Evolutionary conservation across 352 stramenopile genomes (phyloP).

Genomic region (Pythium folliculosum): DNA sequence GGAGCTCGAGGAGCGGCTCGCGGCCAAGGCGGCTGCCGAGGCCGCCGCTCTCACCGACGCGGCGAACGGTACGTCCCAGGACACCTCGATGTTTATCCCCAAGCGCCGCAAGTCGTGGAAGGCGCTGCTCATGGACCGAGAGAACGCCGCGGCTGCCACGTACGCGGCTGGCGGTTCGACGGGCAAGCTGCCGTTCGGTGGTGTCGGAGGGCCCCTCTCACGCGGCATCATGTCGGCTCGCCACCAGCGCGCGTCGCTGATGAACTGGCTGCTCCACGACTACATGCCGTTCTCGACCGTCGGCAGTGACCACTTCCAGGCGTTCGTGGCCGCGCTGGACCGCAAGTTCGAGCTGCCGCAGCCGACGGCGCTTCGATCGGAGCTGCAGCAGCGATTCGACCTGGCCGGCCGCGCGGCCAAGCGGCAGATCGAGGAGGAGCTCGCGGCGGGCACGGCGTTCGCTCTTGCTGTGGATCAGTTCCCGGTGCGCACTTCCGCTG

Average conservation of each 20-base stretch:
- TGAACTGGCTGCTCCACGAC: conserved; percentile 23
- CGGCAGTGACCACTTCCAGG: conserved; percentile 13
- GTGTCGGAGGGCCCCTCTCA: too few relatives aligned
- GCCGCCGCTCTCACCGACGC: not conserved
- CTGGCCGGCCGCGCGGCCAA: not conserved
- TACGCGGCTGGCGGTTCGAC: not conserved
- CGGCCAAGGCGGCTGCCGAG: not conserved
- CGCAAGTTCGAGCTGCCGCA: conserved; percentile 16
- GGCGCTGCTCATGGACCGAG: conserved; percentile 14
- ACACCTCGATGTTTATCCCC: not conserved
- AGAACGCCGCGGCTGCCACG: not conserved
- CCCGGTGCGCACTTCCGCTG: not conserved
- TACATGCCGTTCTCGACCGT: conserved; percentile 8
- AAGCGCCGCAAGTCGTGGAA: conserved; percentile 25
- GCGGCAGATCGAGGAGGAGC: conserved; percentile 12
- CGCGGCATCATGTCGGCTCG: not conserved
- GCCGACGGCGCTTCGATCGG: not conserved
- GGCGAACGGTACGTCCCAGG: not conserved
- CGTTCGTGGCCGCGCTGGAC: conserved; percentile 12
- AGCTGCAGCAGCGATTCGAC: conserved; percentile 11
- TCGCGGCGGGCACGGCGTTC: conserved; percentile 9
- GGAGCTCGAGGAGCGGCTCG: conserved; percentile 14
- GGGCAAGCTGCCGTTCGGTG: not conserved
- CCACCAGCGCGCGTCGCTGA: conserved; percentile 12
- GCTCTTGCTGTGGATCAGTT: conserved; percentile 15